Percentiles rank a stretch among this genome's conserved stretches.
phyloP scores from a whole-genome alignment of 345 rosid species.

The Gossypium herbaceum region DNA sequence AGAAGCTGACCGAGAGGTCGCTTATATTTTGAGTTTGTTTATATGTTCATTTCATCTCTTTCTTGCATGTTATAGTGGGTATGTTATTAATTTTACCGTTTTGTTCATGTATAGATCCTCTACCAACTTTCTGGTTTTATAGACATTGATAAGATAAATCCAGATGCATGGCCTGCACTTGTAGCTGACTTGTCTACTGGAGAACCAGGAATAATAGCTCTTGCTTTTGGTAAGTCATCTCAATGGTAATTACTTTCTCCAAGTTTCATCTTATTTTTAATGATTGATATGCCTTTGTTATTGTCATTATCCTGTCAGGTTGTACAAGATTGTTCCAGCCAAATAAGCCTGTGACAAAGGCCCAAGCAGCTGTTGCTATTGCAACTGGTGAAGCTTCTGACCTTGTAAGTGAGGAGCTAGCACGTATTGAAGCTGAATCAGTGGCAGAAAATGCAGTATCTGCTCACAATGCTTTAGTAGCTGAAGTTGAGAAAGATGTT shows the following conservation, averaged over 20 bases:
- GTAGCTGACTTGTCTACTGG: constrained; percentile 79
- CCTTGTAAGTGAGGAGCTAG: constrained; percentile 74
- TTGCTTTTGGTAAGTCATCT: constrained; percentile 77
- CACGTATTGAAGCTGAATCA: constrained; percentile 87
- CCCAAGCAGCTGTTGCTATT: constrained; percentile 92
- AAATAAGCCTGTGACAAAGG: constrained; percentile 86
- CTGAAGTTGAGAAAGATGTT: constrained; percentile 77
- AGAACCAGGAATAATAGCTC: constrained; percentile 81
- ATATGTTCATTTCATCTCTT: constrained; percentile 3
- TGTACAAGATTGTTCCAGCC: constrained; percentile 91
- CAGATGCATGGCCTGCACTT: constrained; percentile 92
- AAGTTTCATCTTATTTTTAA: constrained; percentile 21
- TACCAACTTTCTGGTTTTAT: constrained; percentile 75
- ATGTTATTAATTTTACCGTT: constrained; percentile 12
- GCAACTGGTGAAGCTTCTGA: constrained; percentile 78
- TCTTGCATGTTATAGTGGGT: neutral
- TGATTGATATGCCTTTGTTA: constrained; percentile 7
- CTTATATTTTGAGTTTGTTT: constrained; percentile 14
- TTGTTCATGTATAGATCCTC: constrained; percentile 38
- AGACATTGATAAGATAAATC: constrained; percentile 75
- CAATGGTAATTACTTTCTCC: constrained; percentile 9
- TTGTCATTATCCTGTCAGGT: constrained; percentile 38
- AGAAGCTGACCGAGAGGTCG: constrained; percentile 77
- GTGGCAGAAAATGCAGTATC: constrained; percentile 87
- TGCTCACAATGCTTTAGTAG: constrained; percentile 66